Percentiles rank a stretch among this genome's conserved stretches.
Evolutionary conservation across 768 basidiomycete genomes (phyloP).

Genomic region (Calvatia gigantea): DNA sequence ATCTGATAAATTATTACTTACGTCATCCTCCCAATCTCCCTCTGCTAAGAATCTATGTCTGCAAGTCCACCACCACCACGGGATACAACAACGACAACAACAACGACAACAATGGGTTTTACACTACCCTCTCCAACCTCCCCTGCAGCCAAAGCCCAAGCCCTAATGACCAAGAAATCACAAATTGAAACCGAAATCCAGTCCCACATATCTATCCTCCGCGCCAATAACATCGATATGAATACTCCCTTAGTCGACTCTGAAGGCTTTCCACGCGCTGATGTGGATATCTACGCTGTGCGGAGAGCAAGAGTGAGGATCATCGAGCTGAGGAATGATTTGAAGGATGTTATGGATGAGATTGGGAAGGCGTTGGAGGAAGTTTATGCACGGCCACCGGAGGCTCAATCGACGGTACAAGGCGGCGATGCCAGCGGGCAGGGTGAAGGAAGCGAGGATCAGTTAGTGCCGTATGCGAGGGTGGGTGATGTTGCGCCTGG

Average conservation of each 20-base stretch:
- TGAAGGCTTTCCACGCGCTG: conserved; percentile 86
- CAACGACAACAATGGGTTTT: conserved; percentile 36
- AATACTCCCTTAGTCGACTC: conserved; percentile 74
- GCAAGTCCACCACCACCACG: neutral
- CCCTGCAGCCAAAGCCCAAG: conserved; percentile 55
- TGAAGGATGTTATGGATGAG: conserved; percentile 56
- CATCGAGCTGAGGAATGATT: conserved; percentile 81
- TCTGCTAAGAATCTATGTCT: neutral
- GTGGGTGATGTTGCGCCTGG: conserved; percentile 77
- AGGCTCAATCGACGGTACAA: neutral
- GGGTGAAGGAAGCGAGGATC: conserved; percentile 2
- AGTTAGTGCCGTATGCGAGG: conserved; percentile 62
- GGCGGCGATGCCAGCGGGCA: neutral
- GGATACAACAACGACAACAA: too few species aligned
- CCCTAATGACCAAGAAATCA: conserved; percentile 67
- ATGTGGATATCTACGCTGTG: conserved; percentile 83
- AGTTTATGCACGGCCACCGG: conserved; percentile 42
- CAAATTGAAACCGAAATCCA: conserved; percentile 71
- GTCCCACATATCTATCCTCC: conserved; percentile 57
- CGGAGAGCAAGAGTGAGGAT: conserved; percentile 71
- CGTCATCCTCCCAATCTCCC: neutral
- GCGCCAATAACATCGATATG: conserved; percentile 61
- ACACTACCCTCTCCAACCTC: conserved; percentile 40
- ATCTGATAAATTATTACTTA: too few species aligned
- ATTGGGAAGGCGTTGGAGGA: conserved; percentile 67